phyloP scores from a whole-genome alignment of 1,139 yeast genomes.

The Ashbya aceris region DNA sequence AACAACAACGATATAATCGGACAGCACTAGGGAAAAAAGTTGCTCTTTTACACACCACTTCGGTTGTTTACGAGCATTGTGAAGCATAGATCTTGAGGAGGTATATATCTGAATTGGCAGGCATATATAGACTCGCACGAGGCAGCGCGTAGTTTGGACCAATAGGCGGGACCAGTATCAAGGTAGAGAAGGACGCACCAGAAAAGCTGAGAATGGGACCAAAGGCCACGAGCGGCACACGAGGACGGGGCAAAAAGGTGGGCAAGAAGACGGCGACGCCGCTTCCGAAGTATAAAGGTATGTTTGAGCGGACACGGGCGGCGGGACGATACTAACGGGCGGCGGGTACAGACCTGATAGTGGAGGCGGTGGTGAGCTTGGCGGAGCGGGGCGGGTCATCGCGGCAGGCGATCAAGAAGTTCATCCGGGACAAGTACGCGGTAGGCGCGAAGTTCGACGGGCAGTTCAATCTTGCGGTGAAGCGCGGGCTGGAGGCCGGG shows the following conservation, averaged over 20 bases:
- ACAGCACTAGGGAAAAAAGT: neutral
- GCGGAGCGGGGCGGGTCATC: slow-evolving; percentile 81
- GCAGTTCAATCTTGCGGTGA: slow-evolving; percentile 67
- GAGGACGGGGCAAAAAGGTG: neutral
- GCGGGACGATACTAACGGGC: slow-evolving; percentile 9
- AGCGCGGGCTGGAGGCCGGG: slow-evolving; percentile 72
- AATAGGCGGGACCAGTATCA: neutral
- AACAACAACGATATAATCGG: neutral
- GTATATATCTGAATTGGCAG: neutral
- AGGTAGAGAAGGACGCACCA: neutral
- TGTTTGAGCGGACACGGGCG: slow-evolving; percentile 6
- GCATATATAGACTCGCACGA: neutral
- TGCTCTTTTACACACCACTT: slow-evolving; percentile 1
- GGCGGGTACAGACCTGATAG: slow-evolving; percentile 52
- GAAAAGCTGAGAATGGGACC: neutral
- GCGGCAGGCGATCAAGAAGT: slow-evolving; percentile 73
- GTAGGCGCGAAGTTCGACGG: slow-evolving; percentile 60
- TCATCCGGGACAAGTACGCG: slow-evolving; percentile 40
- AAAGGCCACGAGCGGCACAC: neutral
- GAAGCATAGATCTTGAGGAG: neutral
- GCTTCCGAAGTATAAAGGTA: slow-evolving; percentile 13
- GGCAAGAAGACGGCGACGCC: slow-evolving; percentile 6
- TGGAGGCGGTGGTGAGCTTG: slow-evolving; percentile 59
- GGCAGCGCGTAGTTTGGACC: neutral
- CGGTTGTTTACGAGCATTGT: neutral